Evolutionary conservation across 2,329 filamentous ascomycete genomes (phyloP).

Genomic region (Talaromyces islandicus): DNA sequence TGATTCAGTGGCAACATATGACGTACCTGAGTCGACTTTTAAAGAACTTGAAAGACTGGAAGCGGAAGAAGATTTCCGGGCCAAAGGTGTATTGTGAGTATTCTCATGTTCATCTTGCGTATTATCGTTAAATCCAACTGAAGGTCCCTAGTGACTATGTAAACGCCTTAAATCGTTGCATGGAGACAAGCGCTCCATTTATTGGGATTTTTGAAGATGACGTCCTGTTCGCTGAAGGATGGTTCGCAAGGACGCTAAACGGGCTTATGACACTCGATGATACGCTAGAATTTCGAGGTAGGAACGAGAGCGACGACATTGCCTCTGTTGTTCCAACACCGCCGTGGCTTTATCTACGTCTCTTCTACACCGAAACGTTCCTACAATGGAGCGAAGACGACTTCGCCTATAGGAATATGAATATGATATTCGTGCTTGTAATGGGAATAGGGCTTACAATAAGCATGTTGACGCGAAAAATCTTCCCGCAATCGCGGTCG

Average conservation of each 20-base stretch:
- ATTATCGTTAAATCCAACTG: not conserved
- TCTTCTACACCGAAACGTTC: constrained; percentile 28
- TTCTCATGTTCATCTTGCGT: not conserved
- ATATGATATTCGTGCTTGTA: constrained; percentile 15
- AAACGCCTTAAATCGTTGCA: constrained; percentile 23
- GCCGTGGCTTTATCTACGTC: constrained; percentile 25
- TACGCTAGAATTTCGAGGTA: not conserved
- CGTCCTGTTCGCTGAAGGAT: constrained; percentile 31
- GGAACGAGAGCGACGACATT: not conserved
- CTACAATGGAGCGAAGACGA: constrained; percentile 21
- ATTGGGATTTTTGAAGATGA: constrained; percentile 34
- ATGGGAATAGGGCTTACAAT: constrained; percentile 10
- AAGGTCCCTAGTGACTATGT: constrained; percentile 22
- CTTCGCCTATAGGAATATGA: constrained; percentile 19
- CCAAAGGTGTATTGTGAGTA: constrained; percentile 27
- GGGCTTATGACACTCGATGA: constrained; percentile 13
- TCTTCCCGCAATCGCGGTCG: constrained; percentile 4
- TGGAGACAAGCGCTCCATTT: constrained; percentile 23
- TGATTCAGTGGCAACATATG: constrained; percentile 16
- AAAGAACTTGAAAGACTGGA: not conserved
- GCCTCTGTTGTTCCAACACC: not conserved
- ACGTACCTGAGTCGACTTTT: constrained; percentile 11
- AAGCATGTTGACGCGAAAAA: constrained; percentile 11
- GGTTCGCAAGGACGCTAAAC: constrained; percentile 26
- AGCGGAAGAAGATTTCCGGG: constrained; percentile 11